Base-by-base conservation (phyloP, 2,329 filamentous ascomycete genomes). In the Fusarium torreyae region DNA sequence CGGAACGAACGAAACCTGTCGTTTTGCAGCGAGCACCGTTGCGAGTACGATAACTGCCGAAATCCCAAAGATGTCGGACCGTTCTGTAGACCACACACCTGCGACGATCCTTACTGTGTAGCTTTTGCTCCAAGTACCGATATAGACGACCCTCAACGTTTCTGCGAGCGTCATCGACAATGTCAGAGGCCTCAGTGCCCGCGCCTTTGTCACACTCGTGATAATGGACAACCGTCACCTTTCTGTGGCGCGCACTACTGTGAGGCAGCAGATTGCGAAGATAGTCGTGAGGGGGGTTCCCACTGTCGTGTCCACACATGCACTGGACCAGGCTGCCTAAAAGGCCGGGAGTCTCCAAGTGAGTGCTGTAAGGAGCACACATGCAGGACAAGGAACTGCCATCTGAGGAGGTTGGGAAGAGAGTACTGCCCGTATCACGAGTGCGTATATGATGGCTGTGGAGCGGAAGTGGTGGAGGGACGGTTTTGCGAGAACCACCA, bases 191-290 rank as follows among this genome's bases (percentile, higher is more conserved):
- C 50, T 0, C 63, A 67, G 8, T 78, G 77, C 45, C 44, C 45
- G 7, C 72, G 73, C 4, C 71, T 74, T 44, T 74, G 76, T 20
- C 70, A 77, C 61, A 54, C 70, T 24, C 69, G 76, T 14, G 75
- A 72, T 9, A 71, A 67, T 31, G 77, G 74, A 7, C 52, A 68
- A 31, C 46, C 62, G 14, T 71, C 73, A 13, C 69, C 68, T 6
- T 74, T 73, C 56, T 79, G 77, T 59, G 68, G 73, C 39, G 64
- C 66, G 6, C 77, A 79, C 58, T 76, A 68, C 64, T 78, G 77
- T 40, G 69, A 75, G 44, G 67, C 61, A 20, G 46, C 55, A 17
- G 74, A 74, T 39, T 79, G 77, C 61, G 60, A 68, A n/a, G 60
- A 62, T 18, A 71, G 69, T 24, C 58, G 76, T 17, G 68, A 67